Base-by-base conservation (phyloP, 345 rosid genomes). In the Ailanthus altissimus region DNA sequence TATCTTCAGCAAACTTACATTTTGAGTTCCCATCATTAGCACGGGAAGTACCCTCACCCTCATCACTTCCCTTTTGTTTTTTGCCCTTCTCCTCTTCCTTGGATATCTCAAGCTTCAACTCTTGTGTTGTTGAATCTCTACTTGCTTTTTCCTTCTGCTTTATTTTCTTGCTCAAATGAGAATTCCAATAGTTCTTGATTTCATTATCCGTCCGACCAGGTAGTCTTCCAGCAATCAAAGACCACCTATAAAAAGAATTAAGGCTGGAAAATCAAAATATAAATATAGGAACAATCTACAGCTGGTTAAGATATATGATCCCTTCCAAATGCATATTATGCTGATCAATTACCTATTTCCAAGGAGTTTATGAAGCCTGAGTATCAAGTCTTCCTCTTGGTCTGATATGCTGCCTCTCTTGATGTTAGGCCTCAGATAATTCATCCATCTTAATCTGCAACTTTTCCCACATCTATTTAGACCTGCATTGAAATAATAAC, bases 401-500 rank as follows among this genome's bases (percentile, higher is more conserved):
- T 85, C 86, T 50, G 90, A 85, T 50, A 87, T 89, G 66, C 83
- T 80, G 72, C 88, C 91, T 79, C 88, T 88, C 76, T 88, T 88
- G 70, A 86, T 86, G 38, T 88, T 84, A 21, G 91, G 90, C 81
- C 91, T 85, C 10, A 86, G 86, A 79, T 88, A 86, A 84, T 88
- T 86, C 85, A 88, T 78, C 90, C 91, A 88, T 78, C 91, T 86
- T 50, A 86, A 70, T 38, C 92, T 80, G 82, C 92, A 89, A 49
- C 90, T 89, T 83, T 89, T 89, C 12, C 89, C 90, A 72, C 90
- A 84, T 78, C 88, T 82, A 42, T 76, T 73, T 5, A 87, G 79
- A 53, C 85, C 89, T 85, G 72, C 76, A 83, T 50, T 43, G 32
- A 74, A 51, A 79, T 32, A 4, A 45, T 20, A 63, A 56, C 11